Evolutionary conservation across 192 early-diverging fungal species (phyloP).

Genomic region (Coemansia sp.): DNA sequence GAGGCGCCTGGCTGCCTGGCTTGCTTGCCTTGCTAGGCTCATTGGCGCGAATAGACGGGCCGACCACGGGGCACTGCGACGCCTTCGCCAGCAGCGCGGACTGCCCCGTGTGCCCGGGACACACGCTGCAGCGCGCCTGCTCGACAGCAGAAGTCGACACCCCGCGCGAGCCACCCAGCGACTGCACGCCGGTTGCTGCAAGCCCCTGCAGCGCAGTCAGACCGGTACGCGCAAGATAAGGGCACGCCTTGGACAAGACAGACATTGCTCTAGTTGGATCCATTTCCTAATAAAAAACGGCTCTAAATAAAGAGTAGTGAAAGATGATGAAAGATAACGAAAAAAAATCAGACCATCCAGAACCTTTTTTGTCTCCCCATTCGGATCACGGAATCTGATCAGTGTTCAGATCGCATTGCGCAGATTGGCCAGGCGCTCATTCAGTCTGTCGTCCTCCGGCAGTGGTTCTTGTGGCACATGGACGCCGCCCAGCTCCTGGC

Average conservation of each 20-base stretch:
- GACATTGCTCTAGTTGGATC: conserved; percentile 53
- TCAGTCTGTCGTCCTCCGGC: conserved; percentile 57
- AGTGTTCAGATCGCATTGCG: conserved; percentile 53
- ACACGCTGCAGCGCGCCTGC: conserved; percentile 46
- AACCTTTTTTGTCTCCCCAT: background rate
- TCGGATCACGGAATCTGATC: conserved; percentile 1
- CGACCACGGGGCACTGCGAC: conserved; percentile 50
- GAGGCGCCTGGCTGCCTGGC: conserved; percentile 5
- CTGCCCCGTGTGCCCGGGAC: conserved; percentile 51
- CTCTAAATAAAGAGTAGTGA: background rate
- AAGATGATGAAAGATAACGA: background rate
- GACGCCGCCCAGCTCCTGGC: conserved; percentile 45
- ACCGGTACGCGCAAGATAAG: conserved; percentile 51
- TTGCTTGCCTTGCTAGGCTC: conserved; percentile 17
- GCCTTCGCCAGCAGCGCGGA: conserved; percentile 54
- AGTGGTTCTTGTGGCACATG: conserved; percentile 53
- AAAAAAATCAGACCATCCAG: background rate
- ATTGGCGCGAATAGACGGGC: conserved; percentile 44
- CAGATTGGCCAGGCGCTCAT: conserved; percentile 61
- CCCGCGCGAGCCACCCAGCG: conserved; percentile 15
- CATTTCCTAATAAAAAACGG: conserved; percentile 24
- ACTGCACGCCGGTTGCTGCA: conserved; percentile 8
- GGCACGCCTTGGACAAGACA: conserved; percentile 46
- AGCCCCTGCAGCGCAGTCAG: conserved; percentile 42
- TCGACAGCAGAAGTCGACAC: conserved; percentile 43